Evolutionary conservation across 2,329 filamentous ascomycete genomes (phyloP), one percentile per base, ranked within the genome.

Genomic region (Karstenula rhodostoma): DNA sequence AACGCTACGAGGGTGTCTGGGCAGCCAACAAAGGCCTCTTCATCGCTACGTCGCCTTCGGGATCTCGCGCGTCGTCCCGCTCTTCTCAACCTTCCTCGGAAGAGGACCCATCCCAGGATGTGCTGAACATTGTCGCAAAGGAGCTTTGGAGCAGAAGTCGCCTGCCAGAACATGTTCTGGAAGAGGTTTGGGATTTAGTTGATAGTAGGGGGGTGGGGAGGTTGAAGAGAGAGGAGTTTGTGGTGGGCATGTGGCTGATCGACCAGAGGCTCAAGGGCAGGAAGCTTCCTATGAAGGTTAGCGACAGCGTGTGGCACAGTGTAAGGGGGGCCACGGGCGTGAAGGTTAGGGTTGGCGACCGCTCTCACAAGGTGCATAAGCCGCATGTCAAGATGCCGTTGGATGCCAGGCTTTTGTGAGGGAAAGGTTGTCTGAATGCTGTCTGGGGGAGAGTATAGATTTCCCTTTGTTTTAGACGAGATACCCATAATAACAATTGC

Each of bases 1-100:
- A 90, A 71, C 85, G 92, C 1, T 95, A 95, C 75, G 92, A 94
- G 75, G 92, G 90, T 2, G 86, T 95, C 1, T 95, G 91, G 91
- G 92, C 92, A 1, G 92, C 90, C 44, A 95, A 95, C 69, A 87
- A 88, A 51, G 91, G 91, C 0, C 60, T 87, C 0, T 67, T 76
- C 49, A 71, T 76, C 27, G 63, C 74, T 12, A 63, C 64, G 6
- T 53, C 35, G 35, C 50, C 73, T 17, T 63, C 65, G 9, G 57
- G 57, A 6, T 49, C 59, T 29, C 54, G 56, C 33, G 49, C 60
- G 4, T 49, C 57, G 8, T 50, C 64, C 56, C 63, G 48, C 19
- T 29, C 42, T 10, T 42, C 40, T 6, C 51, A 56, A 37, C 23
- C 29, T 23, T 19, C 13, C n/a, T 27, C 49, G 5, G 67, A 69